These are phyloP conservation scores for Arthrobotrys pseudoclavata DNA, from an alignment of 2,329 filamentous ascomycete species.

Conservation along the genomic window DNA sequence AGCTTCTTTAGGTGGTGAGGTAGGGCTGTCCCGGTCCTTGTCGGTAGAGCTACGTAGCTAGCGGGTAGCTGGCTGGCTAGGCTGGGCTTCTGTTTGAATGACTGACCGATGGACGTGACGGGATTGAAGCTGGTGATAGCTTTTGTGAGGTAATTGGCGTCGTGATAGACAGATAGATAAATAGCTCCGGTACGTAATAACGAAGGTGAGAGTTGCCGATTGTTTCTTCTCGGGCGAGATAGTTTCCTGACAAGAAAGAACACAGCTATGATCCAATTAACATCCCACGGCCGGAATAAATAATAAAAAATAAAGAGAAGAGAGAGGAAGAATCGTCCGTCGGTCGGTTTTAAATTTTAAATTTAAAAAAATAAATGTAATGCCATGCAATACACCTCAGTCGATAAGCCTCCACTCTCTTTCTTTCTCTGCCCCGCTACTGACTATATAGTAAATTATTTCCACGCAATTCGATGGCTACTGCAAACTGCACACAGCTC, in stretches of 20 bases:
- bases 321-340: not conserved
- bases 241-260: not conserved
- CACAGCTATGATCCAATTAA: not conserved
- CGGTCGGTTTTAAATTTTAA: not conserved
- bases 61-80: not conserved
- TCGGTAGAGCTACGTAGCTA: not conserved
- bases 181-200: not conserved
- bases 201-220: not conserved
- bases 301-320: not conserved
- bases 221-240: conserved; percentile 5
- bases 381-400: not conserved
- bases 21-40: not conserved
- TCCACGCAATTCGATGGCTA: conserved; percentile 3
- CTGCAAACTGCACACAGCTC: not conserved
- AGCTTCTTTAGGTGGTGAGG: not conserved
- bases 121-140: conserved; percentile 5
- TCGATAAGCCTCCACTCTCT: not conserved
- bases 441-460: not conserved
- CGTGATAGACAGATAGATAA: not conserved
- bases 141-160: not conserved
- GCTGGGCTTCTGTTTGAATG: too few relatives aligned
- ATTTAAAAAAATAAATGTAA: not conserved
- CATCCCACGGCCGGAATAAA: not conserved
- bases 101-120: not conserved
- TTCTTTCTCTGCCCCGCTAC: not conserved